phyloP scores from a whole-genome alignment of 1,284 basidiomycete species.

The Trametes hirsuta region DNA sequence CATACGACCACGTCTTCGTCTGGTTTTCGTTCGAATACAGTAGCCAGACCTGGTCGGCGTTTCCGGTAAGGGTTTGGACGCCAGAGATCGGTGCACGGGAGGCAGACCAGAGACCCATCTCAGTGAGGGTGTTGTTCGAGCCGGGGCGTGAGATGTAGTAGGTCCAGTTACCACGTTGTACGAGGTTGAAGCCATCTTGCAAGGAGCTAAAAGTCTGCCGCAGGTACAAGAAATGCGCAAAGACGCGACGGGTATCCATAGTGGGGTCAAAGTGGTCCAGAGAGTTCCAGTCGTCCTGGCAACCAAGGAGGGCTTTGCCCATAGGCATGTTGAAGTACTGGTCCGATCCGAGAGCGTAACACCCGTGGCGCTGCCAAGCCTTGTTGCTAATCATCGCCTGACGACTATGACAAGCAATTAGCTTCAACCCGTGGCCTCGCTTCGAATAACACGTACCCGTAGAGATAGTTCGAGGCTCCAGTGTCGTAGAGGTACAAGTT shows the following conservation, averaged over 20 bases:
- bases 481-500: constrained; percentile 86
- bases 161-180: constrained; percentile 84
- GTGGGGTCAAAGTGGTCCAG: constrained; percentile 94
- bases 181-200: constrained; percentile 84
- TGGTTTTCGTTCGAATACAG: constrained; percentile 84
- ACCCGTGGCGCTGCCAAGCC: constrained; percentile 92
- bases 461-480: constrained; percentile 85
- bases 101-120: constrained; percentile 86
- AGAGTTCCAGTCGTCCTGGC: constrained; percentile 85
- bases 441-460: constrained; percentile 54
- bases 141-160: constrained; percentile 76
- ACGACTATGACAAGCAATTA: constrained; percentile 55
- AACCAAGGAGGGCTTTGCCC: constrained; percentile 77
- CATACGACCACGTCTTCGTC: constrained; percentile 63
- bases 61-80: constrained; percentile 60
- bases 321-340: constrained; percentile 92
- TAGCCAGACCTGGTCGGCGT: constrained; percentile 75
- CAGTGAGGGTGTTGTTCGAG: constrained; percentile 78
- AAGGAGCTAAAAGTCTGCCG: constrained; percentile 71
- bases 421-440: neutral
- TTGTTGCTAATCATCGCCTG: constrained; percentile 85
- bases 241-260: constrained; percentile 70
- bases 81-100: constrained; percentile 63
- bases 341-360: constrained; percentile 84
- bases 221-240: constrained; percentile 73